Percentiles rank a stretch among this genome's conserved stretches.
phyloP scores from a whole-genome alignment of 257 asterid species.

The Gentiana dahurica region DNA sequence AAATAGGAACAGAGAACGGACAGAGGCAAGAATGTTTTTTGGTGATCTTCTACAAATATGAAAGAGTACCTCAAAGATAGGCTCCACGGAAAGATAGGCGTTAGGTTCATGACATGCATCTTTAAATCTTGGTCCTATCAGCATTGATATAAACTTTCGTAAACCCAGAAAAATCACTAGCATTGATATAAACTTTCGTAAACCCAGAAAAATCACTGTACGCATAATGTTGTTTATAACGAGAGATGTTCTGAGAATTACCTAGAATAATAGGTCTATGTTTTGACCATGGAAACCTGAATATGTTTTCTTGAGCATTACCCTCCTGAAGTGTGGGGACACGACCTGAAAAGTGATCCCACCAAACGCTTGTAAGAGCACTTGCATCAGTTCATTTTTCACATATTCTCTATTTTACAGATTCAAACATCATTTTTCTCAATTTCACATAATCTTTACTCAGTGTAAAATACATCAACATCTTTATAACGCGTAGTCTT shows the following conservation, averaged over 20 bases:
- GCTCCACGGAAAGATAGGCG: slow-evolving; percentile 71
- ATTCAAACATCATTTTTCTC: too few species aligned
- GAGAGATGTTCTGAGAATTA: slow-evolving; percentile 11
- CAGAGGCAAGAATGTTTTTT: too few species aligned
- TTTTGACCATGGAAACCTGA: slow-evolving; percentile 67
- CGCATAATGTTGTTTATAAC: not conserved
- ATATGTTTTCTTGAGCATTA: slow-evolving; percentile 68
- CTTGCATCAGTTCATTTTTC: too few species aligned
- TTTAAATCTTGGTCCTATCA: slow-evolving; percentile 85
- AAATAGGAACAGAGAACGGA: too few species aligned
- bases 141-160: slow-evolving; percentile 10
- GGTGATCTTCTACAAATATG: slow-evolving; percentile 7
- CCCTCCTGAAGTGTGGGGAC: slow-evolving; percentile 95
- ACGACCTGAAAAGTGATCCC: slow-evolving; percentile 48
- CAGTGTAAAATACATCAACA: too few species aligned
- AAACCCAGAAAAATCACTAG: slow-evolving; percentile 2
- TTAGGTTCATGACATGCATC: slow-evolving; percentile 94
- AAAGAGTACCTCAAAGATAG: slow-evolving; percentile 74
- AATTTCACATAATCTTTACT: too few species aligned
- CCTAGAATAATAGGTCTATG: slow-evolving; percentile 92
- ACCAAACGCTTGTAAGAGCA: too few species aligned
- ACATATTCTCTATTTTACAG: too few species aligned
- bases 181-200: slow-evolving; percentile 4
- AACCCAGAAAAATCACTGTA: not conserved
- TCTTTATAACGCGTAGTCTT: too few species aligned